Conservation (phyloP, 306 rosid genomes). For the Trifolium pratense region DNA sequence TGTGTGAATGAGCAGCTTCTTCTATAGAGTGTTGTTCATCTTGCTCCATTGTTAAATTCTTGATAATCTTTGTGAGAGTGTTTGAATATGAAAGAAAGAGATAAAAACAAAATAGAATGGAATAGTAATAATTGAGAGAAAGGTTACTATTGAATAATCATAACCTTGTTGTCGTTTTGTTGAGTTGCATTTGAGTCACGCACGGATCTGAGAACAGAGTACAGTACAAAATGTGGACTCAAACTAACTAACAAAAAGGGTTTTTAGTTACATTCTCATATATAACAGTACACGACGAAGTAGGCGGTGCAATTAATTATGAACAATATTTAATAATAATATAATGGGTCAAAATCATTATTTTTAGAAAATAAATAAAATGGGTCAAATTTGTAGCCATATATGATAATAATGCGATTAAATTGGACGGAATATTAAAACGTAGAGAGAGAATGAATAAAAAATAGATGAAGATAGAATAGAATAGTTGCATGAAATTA, state of each 20-base stretch:
- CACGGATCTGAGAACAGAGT: background rate
- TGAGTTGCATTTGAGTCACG: background rate
- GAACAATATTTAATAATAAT: background rate
- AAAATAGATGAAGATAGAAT: background rate
- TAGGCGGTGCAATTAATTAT: background rate
- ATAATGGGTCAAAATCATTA: too few species aligned
- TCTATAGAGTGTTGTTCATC: conserved; percentile 29
- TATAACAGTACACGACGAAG: background rate
- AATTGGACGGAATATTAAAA: background rate
- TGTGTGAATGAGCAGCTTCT: conserved; percentile 4
- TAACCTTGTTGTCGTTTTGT: conserved; percentile 1
- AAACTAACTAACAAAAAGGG: background rate
- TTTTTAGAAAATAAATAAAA: too few species aligned
- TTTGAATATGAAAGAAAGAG: background rate
- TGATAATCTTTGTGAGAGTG: conserved; percentile 10
- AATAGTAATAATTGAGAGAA: background rate
- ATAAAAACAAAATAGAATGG: background rate
- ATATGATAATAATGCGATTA: background rate
- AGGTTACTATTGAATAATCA: background rate
- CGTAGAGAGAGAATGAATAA: background rate
- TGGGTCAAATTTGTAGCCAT: background rate
- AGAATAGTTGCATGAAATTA: background rate
- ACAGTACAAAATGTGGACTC: too few species aligned
- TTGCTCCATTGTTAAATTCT: conserved; percentile 15
- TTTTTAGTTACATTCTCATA: background rate